Base-by-base conservation (phyloP, 2,329 filamentous ascomycete genomes). In the Clonostachys byssicola region DNA sequence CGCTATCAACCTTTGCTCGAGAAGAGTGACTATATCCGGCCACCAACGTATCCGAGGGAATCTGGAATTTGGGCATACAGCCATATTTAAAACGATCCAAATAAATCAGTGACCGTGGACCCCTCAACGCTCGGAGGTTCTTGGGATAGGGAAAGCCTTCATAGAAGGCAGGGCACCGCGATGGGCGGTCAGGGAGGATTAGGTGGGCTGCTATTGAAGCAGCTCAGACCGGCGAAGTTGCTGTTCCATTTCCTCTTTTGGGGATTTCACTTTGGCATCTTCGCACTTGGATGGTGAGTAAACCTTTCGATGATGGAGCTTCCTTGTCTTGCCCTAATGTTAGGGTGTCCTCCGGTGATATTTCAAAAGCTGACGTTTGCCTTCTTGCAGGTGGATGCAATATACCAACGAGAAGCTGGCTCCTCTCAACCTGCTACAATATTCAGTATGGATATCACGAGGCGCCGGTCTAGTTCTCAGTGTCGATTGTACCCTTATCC, bases 371-470 rank as follows among this genome's bases (percentile, higher is more conserved):
- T 40, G 47, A 14, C 34, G 38, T 34, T 35, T 51, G 30, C 52
- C 46, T 42, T 3, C 14, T 23, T 40, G 23, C 33, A 95, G 91
- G 90, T 88, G 75, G 60, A 86, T 94, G 59, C 94, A 99, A 74
- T 75, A 67, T 34, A 56, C 63, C 6, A 87, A 96, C 60, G 51
- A 63, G 10, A 81, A 81, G 48, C 75, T 99, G 30, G 85, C 86
- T 6, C 80, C 80, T 40, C 78, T 99, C 42, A 99, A 99, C 67
- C 80, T 72, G 0, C 81, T 99, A 43, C 77, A 78, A 47, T 97
- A 80, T 69, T 97, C 92, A 4, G 94, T 99, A 47, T 99, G 92
- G 92, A 81, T 96, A 49, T 97, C 94, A 30, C 84, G 94, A 76
- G 94, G 92, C 63, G 92, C 94, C 46, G 94, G 91, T 58, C 72